Evolutionary conservation across 768 basidiomycete genomes (phyloP).

Genomic region (Auriculariales sp.): DNA sequence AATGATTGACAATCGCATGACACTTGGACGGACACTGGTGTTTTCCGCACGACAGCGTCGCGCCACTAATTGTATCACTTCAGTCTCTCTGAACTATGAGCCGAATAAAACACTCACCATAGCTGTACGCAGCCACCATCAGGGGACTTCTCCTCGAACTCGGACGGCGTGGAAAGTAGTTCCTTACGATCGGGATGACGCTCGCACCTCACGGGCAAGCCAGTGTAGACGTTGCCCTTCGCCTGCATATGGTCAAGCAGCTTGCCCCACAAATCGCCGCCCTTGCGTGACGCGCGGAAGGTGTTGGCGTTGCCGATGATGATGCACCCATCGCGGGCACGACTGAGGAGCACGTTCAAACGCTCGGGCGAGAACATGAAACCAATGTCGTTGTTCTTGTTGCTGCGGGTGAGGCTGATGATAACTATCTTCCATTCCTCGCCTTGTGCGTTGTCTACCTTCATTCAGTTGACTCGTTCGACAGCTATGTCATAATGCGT

Average conservation of each 20-base stretch:
- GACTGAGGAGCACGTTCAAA: conserved; percentile 59
- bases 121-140: conserved; percentile 48
- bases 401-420: conserved; percentile 45
- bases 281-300: conserved; percentile 37
- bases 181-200: conserved; percentile 31
- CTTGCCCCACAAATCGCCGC: conserved; percentile 33
- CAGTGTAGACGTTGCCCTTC: conserved; percentile 36
- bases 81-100: background rate
- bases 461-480: background rate
- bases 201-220: conserved; percentile 45
- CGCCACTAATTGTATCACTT: conserved; percentile 24
- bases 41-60: conserved; percentile 32
- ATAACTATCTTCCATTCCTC: conserved; percentile 62
- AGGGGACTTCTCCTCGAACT: conserved; percentile 38
- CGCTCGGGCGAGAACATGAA: too few species aligned
- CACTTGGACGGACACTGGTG: conserved; percentile 49
- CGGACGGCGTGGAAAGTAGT: conserved; percentile 23
- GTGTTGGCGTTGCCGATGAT: conserved; percentile 52
- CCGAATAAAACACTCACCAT: conserved; percentile 30
- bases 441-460: conserved; percentile 59
- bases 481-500: too few species aligned
- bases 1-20: conserved; percentile 39
- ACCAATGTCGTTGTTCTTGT: conserved; percentile 39
- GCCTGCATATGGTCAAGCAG: conserved; percentile 31
- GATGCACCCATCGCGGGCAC: conserved; percentile 49